A percentile compares a stretch with the other conserved stretches of the same genome.
These are phyloP conservation scores for Beauveria rudraprayagi DNA, from an alignment of 2,329 filamentous ascomycete species.

Conservation along the genomic window DNA sequence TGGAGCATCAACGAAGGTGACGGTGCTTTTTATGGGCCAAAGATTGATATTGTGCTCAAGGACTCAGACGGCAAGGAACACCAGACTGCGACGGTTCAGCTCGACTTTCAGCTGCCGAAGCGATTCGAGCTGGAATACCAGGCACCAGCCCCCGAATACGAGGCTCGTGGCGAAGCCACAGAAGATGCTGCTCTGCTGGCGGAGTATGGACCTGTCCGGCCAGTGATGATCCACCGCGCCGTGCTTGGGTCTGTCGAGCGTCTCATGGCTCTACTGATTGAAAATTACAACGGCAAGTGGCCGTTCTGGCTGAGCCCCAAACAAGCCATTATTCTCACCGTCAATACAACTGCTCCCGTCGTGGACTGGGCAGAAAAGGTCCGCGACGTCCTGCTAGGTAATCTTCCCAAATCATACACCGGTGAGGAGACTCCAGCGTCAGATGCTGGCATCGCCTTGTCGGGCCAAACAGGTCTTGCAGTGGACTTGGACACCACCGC, in stretches of 20 bases:
- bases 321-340: constrained; percentile 65
- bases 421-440: constrained; percentile 28
- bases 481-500: constrained; percentile 63
- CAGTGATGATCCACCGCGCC: constrained; percentile 78
- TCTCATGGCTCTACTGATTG: constrained; percentile 76
- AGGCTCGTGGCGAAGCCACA: constrained; percentile 44
- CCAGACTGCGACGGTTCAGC: constrained; percentile 80
- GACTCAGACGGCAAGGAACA: constrained; percentile 80
- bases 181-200: constrained; percentile 39
- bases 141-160: constrained; percentile 56
- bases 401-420: constrained; percentile 23
- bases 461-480: constrained; percentile 51
- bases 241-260: constrained; percentile 79
- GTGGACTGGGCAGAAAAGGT: constrained; percentile 40
- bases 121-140: constrained; percentile 71
- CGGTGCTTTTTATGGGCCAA: constrained; percentile 85
- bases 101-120: constrained; percentile 83
- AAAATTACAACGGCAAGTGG: constrained; percentile 72
- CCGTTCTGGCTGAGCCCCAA: constrained; percentile 84
- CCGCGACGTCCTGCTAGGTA: constrained; percentile 44
- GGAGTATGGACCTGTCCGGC: constrained; percentile 51
- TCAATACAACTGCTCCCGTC: constrained; percentile 54
- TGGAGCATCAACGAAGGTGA: constrained; percentile 76
- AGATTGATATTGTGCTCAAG: constrained; percentile 77
- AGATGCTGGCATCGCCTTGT: constrained; percentile 29